Base-by-base conservation (phyloP, 805 yeast genomes). In the Candida easanensis region DNA sequence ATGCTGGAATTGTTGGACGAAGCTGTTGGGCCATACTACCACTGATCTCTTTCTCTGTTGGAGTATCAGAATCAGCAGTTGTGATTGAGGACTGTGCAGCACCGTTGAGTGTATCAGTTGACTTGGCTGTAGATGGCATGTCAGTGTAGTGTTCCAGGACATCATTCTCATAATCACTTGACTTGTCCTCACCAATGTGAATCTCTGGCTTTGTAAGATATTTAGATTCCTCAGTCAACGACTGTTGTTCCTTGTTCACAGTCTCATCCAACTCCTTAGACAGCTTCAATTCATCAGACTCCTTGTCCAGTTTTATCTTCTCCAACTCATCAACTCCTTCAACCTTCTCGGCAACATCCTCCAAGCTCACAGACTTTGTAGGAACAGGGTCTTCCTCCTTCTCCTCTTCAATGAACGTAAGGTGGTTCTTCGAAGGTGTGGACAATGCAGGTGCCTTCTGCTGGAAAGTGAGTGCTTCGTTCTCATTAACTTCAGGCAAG, bases 1-100 rank as follows among this genome's bases (percentile, higher is more conserved):
- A 35, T 2, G 47, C 50, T 20, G 69, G 65, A 36, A 69, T 63
- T 0, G 67, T 66, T 5, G 75, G 65, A 41, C 79, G 68, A 17
- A 75, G 48, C 39, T 72, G 70, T 43, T 73, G 73, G 5, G 80
- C 80, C 73, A 75, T 70, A 17, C 38, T 37, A 25, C 45, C 33
- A 30, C 33, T 34, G 13, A 22, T 14, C 8, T 33, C 37, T 6
- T 40, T 25, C 20, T 33, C 25, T 4, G 49, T 57, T 5, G 25
- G 21, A 7, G 6, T 15, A 10, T 46, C 54, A n/a, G 52, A 41
- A 9, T 48, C 56, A 3, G 41, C 49, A 4, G 61, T 53, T 3
- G 56, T 53, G 25, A 44, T 34, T 9, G 60, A 51, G 1, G 61
- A 52, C 14, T 52, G 52, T 2, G 45, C 50, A 5, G 45, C 48